Conservation (phyloP, 2,329 filamentous ascomycete species). For the Talaromyces albobiverticillius region DNA sequence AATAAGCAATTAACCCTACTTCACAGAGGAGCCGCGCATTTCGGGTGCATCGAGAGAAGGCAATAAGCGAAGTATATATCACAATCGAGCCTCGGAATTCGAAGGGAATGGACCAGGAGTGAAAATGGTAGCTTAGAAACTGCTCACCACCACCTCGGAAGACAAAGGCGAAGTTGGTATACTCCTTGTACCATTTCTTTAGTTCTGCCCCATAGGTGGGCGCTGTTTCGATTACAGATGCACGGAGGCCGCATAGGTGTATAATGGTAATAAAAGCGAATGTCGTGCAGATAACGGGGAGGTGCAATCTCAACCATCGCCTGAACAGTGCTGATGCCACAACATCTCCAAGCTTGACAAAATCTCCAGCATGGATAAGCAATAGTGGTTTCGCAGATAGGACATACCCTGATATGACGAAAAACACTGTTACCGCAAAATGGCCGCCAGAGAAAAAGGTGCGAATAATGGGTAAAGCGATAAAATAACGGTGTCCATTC, state of each 20-base stretch:
- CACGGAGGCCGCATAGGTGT: conserved; percentile 53
- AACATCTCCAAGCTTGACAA: conserved; percentile 38
- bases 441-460: conserved; percentile 61
- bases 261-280: conserved; percentile 53
- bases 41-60: conserved; percentile 55
- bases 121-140: conserved; percentile 58
- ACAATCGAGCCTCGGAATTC: conserved; percentile 64
- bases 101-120: conserved; percentile 63
- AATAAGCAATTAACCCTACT: conserved; percentile 58
- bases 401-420: conserved; percentile 53
- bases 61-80: conserved; percentile 57
- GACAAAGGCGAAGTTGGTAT: conserved; percentile 68
- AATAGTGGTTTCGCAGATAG: conserved; percentile 46
- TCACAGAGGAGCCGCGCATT: conserved; percentile 56
- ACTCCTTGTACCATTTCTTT: conserved; percentile 52
- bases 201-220: conserved; percentile 46
- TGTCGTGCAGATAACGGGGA: conserved; percentile 55
- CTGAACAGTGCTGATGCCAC: conserved; percentile 50
- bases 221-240: conserved; percentile 34
- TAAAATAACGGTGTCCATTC: conserved; percentile 44
- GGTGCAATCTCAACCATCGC: conserved; percentile 49
- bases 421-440: conserved; percentile 55
- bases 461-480: conserved; percentile 56
- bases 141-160: conserved; percentile 57
- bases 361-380: conserved; percentile 42